Conservation (phyloP, 176 grass and related monocot genomes). For the Cenchrus purpureus region DNA sequence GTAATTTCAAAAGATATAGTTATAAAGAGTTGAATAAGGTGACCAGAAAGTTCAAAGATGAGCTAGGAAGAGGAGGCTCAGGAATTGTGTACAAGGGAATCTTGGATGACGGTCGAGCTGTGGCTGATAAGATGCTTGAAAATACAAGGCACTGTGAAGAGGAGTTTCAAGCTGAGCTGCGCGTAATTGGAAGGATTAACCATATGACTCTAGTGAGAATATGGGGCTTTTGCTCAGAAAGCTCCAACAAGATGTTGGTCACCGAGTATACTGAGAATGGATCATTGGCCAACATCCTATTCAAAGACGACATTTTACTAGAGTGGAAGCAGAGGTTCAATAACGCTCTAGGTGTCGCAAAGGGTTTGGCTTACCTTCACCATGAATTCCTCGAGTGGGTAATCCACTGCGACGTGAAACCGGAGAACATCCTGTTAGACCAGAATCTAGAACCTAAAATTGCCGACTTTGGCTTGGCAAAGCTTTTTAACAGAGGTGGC, state of each 20-base stretch:
- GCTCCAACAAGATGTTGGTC: conserved; percentile 40
- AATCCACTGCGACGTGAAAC: conserved; percentile 57
- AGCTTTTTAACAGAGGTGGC: conserved; percentile 14
- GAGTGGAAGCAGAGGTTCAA: conserved; percentile 45
- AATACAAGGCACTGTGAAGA: conserved; percentile 17
- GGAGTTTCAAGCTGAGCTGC: conserved; percentile 23
- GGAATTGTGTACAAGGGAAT: conserved; percentile 29
- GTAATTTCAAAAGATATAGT: conserved; percentile 48
- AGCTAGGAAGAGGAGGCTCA: conserved; percentile 35
- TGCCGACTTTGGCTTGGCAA: conserved; percentile 27
- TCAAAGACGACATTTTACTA: conserved; percentile 19
- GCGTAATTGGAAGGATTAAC: conserved; percentile 23
- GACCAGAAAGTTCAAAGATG: conserved; percentile 28
- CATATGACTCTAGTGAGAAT: conserved; percentile 47
- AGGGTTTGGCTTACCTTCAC: conserved; percentile 52
- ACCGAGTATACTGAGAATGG: conserved; percentile 49
- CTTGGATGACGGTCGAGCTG: background rate
- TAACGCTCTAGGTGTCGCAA: conserved; percentile 28
- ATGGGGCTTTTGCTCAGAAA: conserved; percentile 49
- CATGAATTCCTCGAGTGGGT: conserved; percentile 54
- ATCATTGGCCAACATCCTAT: conserved; percentile 47
- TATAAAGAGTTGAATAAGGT: conserved; percentile 21
- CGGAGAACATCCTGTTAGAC: conserved; percentile 36
- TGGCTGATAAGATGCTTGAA: conserved; percentile 12
- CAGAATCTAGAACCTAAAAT: conserved; percentile 27